Base-by-base conservation (phyloP, 179 eudicot genomes). In the Heliamphora pulchella region DNA sequence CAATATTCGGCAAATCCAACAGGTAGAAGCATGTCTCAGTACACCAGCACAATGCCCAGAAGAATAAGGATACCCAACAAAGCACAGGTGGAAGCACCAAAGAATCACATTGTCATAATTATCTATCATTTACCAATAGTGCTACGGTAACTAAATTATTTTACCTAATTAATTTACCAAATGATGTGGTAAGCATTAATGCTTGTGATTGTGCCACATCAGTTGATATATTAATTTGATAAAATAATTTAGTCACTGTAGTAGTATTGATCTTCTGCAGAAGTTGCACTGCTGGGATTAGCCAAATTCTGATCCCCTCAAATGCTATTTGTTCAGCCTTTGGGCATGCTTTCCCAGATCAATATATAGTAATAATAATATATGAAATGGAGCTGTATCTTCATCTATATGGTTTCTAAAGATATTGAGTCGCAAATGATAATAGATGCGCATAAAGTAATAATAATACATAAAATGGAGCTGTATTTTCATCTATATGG, bases 271-370 rank as follows among this genome's bases (percentile, higher is more conserved):
- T 10, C 44, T 10, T 1, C 11, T 39, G 39, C 31, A 75, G 64
- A 74, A 75, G 66, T 75, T 57, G 67, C 31, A 39, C 43, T 7
- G 44, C 68, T 5, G 18, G 54, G 41, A 44, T 61, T 22, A 61
- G 65, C 67, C 58, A 41, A 41, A 58, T 14, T 55, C 67, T 76
- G 43, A 63, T 76, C 10, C 1, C 71, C 41, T 47, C 44, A 76
- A 59, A 62, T 61, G 69, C 43, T 11, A 44, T 76, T 11, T 5
- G 39, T 63, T 63, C 79, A 63, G 78, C 65, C 50, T 74, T 6
- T 14, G 44, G 20, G 62, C 76, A 53, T 53, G 47, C 63, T 73
- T 31, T 74, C 51, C 41, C 39, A 31, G 31, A 31, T 31, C 31
- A 31, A 31, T 31, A 31, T 31, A 31, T 31, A 31, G 31, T 31